phyloP scores from a whole-genome alignment of 768 basidiomycete species.

The Termitomyces sp. region DNA sequence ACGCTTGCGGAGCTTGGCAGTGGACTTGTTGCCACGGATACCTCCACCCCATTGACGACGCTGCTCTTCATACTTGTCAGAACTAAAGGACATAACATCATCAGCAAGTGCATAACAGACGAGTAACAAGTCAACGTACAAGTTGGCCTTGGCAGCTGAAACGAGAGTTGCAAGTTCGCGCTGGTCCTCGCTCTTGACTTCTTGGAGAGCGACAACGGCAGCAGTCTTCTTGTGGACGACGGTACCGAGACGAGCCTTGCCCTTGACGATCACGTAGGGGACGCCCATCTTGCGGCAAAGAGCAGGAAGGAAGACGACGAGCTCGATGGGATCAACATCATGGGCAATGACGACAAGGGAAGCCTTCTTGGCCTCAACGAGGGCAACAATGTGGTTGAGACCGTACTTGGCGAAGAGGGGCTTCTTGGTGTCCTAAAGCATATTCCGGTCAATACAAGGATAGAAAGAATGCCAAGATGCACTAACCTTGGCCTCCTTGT shows the following conservation, averaged over 20 bases:
- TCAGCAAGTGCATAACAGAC: neutral
- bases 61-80: constrained; percentile 91
- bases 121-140: constrained; percentile 48
- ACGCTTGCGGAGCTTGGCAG: constrained; percentile 89
- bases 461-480: neutral
- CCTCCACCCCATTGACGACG: constrained; percentile 96
- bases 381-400: constrained; percentile 93
- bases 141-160: constrained; percentile 95
- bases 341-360: constrained; percentile 93
- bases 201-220: constrained; percentile 85
- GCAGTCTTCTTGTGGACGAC: constrained; percentile 99
- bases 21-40: constrained; percentile 90
- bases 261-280: constrained; percentile 97
- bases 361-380: constrained; percentile 97
- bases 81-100: constrained; percentile 32
- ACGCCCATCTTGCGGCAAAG: constrained; percentile 99
- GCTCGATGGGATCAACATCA: constrained; percentile 98
- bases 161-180: constrained; percentile 90
- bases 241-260: constrained; percentile 96
- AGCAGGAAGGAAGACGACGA: constrained; percentile 96
- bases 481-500: constrained; percentile 48
- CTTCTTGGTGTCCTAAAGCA: constrained; percentile 77
- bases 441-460: neutral
- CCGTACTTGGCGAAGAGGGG: constrained; percentile 95
- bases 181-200: constrained; percentile 92